These are phyloP conservation scores for Asclepias syriaca DNA, from an alignment of 257 asterid species.

Conservation along the genomic window DNA sequence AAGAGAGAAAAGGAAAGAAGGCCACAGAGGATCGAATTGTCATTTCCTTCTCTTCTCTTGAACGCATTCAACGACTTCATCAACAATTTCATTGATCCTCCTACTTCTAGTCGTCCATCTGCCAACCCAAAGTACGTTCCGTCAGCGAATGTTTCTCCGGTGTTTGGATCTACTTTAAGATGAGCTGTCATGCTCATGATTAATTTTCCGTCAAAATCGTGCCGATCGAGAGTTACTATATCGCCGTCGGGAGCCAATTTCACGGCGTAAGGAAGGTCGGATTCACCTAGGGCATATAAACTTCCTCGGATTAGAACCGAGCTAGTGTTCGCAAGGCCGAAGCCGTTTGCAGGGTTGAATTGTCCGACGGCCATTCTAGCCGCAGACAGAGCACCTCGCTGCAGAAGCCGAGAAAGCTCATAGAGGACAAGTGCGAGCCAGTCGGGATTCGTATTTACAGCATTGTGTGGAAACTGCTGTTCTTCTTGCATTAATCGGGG, in stretches of 20 bases:
- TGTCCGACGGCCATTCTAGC: conserved; percentile 51
- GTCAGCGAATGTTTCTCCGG: conserved; percentile 58
- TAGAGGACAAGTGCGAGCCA: too few relatives aligned
- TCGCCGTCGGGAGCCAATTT: conserved; percentile 48
- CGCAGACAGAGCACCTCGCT: conserved; percentile 47
- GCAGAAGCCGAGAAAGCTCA: conserved; percentile 51
- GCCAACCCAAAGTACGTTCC: conserved; percentile 48
- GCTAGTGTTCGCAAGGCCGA: conserved; percentile 70
- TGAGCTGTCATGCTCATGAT: conserved; percentile 73
- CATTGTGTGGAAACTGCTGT: too few relatives aligned
- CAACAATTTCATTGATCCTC: conserved; percentile 45
- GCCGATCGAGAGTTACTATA: conserved; percentile 52
- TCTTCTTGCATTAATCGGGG: too few relatives aligned
- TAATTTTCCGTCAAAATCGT: conserved; percentile 52
- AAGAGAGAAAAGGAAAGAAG: too few relatives aligned
- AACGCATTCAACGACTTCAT: conserved; percentile 27
- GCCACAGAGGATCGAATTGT: not conserved
- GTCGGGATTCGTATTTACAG: too few relatives aligned
- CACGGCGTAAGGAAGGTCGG: conserved; percentile 60
- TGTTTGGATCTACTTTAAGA: conserved; percentile 55
- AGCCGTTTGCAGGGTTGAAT: conserved; percentile 44
- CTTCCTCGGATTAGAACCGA: conserved; percentile 48
- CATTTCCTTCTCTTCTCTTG: conserved; percentile 18
- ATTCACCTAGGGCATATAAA: conserved; percentile 67
- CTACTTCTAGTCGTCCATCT: conserved; percentile 43